Conservation (phyloP, 176 grass and related monocot genomes). For the Miscanthus lutarioriparius region DNA sequence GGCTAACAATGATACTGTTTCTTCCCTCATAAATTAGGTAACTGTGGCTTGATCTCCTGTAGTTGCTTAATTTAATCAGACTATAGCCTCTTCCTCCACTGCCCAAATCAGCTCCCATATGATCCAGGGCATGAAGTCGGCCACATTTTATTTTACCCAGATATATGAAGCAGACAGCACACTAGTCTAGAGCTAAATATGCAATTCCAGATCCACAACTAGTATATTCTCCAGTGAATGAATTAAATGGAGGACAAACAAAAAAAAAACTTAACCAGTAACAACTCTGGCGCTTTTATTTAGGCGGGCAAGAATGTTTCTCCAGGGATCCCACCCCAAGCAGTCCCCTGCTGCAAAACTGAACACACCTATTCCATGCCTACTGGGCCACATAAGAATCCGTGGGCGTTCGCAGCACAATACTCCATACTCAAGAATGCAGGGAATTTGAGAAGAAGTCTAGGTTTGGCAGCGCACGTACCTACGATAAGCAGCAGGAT, state of each 20-base stretch:
- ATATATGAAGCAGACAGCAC: background rate
- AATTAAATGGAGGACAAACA: background rate
- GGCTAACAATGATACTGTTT: background rate
- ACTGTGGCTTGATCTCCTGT: background rate
- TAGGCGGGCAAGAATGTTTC: too few relatives aligned
- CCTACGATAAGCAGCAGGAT: constrained; percentile 54
- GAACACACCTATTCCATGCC: background rate
- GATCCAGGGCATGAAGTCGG: background rate
- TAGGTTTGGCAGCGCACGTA: constrained; percentile 32
- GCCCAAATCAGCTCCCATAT: background rate
- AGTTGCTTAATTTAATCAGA: background rate
- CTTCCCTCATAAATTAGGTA: background rate
- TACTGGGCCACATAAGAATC: background rate
- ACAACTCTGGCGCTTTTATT: too few relatives aligned
- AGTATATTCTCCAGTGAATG: background rate
- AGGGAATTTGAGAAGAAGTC: background rate
- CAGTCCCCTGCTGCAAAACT: too few relatives aligned
- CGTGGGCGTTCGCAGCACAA: background rate
- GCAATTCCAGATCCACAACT: background rate
- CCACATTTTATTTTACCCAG: background rate
- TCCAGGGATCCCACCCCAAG: too few relatives aligned
- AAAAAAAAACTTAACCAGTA: too few relatives aligned
- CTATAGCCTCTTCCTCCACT: background rate
- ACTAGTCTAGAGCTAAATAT: background rate
- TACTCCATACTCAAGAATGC: background rate